These are phyloP conservation scores for Candida golubevii DNA, from an alignment of 805 yeast species.

Conservation along the genomic window DNA sequence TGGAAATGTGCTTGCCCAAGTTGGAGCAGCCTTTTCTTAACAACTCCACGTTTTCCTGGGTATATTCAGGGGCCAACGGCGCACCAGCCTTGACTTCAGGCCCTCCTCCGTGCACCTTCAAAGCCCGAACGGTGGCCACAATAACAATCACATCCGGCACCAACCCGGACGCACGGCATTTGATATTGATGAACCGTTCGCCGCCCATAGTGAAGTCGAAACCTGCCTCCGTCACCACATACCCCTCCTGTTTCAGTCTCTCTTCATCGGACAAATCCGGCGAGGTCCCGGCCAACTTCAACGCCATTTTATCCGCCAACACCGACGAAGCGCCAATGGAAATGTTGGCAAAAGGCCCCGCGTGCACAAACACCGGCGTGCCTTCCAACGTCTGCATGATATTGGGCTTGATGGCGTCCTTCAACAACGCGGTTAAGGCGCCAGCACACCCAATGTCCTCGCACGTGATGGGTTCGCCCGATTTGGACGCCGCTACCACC, in stretches of 20 bases:
- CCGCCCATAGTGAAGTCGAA: conserved; percentile 93
- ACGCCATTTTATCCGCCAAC: conserved; percentile 76
- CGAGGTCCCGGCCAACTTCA: conserved; percentile 69
- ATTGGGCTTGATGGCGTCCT: conserved; percentile 81
- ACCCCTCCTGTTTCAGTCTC: conserved; percentile 55
- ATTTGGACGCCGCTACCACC: conserved; percentile 65
- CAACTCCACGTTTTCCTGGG: conserved; percentile 65
- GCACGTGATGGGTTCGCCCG: conserved; percentile 73
- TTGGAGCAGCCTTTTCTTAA: conserved; percentile 69
- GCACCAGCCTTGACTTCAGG: conserved; percentile 86
- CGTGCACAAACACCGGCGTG: conserved; percentile 82
- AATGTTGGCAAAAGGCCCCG: conserved; percentile 86
- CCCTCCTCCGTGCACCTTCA: conserved; percentile 86
- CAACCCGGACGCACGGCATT: conserved; percentile 77
- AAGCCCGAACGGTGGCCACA: conserved; percentile 81
- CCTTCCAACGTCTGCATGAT: conserved; percentile 87
- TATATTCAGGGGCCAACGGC: conserved; percentile 68
- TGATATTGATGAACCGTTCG: conserved; percentile 78
- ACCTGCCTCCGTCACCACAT: conserved; percentile 84
- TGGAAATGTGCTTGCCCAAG: conserved; percentile 70
- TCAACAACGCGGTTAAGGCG: conserved; percentile 74
- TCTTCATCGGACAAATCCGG: conserved; percentile 40
- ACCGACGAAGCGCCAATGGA: conserved; percentile 85
- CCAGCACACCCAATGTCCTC: conserved; percentile 87
- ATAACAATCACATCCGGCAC: conserved; percentile 73